Percentiles rank a stretch among this genome's conserved stretches.
Evolutionary conservation across 1,284 basidiomycete genomes (phyloP).

Genomic region (Meripilus lineatus): DNA sequence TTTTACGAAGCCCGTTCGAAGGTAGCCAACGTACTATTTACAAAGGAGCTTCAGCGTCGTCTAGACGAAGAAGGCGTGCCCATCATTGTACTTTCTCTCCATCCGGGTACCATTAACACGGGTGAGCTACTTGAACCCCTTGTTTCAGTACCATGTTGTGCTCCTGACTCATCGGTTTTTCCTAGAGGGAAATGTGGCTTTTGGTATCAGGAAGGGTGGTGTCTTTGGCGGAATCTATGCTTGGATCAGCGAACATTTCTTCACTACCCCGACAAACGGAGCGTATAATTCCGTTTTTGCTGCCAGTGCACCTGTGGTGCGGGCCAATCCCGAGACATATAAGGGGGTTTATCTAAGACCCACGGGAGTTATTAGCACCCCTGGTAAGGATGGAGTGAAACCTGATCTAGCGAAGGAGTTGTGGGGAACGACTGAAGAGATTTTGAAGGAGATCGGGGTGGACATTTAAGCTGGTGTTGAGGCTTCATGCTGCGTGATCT

Average conservation of each 20-base stretch:
- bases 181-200: slow-evolving; percentile 15
- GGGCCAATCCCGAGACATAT: slow-evolving; percentile 34
- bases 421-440: slow-evolving; percentile 37
- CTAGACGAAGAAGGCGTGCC: slow-evolving; percentile 22
- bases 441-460: slow-evolving; percentile 20
- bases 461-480: no score
- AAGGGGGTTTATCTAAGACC: slow-evolving; percentile 42
- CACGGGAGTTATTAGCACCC: slow-evolving; percentile 26
- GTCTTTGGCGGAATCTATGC: slow-evolving; percentile 5
- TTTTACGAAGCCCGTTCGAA: slow-evolving; percentile 28
- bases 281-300: slow-evolving; percentile 41
- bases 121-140: slow-evolving; percentile 12
- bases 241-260: slow-evolving; percentile 23
- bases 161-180: not conserved
- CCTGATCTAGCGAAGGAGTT: slow-evolving; percentile 38
- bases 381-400: slow-evolving; percentile 25
- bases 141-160: slow-evolving; percentile 9
- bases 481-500: no score
- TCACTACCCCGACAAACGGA: slow-evolving; percentile 34
- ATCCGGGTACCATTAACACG: slow-evolving; percentile 41
- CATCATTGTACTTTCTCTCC: slow-evolving; percentile 27
- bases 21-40: slow-evolving; percentile 25
- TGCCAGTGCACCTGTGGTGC: slow-evolving; percentile 34
- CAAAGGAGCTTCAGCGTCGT: slow-evolving; percentile 24
- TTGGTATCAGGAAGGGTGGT: slow-evolving; percentile 7